These are phyloP conservation scores for Apiospora saccharicola DNA, from an alignment of 2,329 filamentous ascomycete species.

Conservation along the genomic window DNA sequence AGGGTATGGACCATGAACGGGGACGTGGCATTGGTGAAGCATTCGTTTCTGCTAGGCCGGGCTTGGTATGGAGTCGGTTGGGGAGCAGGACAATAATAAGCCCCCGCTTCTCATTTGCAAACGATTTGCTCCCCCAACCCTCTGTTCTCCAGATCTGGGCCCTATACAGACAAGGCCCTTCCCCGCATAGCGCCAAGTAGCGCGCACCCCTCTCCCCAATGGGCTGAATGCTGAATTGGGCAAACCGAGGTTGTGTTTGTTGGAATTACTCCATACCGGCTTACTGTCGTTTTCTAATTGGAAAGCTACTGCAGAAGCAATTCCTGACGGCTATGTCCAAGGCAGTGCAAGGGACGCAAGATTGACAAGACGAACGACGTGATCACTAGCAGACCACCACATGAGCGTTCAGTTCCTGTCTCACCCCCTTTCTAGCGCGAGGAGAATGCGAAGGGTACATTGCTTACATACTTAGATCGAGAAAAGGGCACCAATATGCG, in stretches of 20 bases:
- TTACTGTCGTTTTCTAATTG: not conserved
- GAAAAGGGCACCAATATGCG: not conserved
- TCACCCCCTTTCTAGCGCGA: not conserved
- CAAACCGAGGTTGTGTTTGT: not conserved
- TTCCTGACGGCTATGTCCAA: too few species aligned
- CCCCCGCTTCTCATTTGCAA: not conserved
- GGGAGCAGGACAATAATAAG: not conserved
- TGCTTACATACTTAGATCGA: not conserved
- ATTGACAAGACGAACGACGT: not conserved
- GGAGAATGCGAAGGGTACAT: not conserved
- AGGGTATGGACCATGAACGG: not conserved
- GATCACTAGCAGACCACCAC: not conserved
- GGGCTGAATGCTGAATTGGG: not conserved
- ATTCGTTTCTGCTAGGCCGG: not conserved
- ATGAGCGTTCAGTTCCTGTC: not conserved
- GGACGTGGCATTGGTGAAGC: not conserved
- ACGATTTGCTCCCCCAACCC: not conserved
- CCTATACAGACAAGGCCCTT: not conserved
- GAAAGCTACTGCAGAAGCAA: not conserved
- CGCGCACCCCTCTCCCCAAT: not conserved
- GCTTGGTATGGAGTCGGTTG: not conserved
- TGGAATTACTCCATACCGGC: not conserved
- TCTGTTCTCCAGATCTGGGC: conserved; percentile 4
- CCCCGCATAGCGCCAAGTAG: not conserved
- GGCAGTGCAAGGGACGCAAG: not conserved